Conservation (phyloP, 345 rosid species). For the Moricandia arvensis region DNA sequence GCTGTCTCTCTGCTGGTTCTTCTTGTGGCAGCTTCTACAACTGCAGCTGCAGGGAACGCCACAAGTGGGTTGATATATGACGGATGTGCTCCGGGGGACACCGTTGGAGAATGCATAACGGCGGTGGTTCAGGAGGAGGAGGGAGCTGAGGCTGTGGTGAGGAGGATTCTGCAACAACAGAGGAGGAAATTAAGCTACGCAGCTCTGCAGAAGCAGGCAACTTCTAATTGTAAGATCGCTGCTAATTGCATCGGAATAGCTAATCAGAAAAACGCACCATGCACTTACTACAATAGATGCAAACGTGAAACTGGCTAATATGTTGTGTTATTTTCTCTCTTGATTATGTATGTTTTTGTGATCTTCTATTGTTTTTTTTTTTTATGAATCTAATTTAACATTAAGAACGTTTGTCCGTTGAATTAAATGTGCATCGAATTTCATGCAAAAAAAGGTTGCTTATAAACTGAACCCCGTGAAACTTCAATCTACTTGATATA, state of each 20-base stretch:
- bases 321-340: background rate
- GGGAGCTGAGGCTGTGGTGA: conserved; percentile 11
- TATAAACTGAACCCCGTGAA: background rate
- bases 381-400: background rate
- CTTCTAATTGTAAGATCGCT: background rate
- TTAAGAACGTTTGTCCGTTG: background rate
- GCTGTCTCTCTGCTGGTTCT: conserved; percentile 11
- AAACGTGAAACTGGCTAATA: conserved; percentile 5
- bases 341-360: background rate
- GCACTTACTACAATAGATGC: conserved; percentile 11
- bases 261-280: background rate
- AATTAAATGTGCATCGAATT: background rate
- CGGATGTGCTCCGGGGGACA: conserved; percentile 19
- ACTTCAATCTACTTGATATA: background rate
- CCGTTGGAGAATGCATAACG: conserved; percentile 5
- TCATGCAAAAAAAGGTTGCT: background rate
- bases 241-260: conserved; percentile 3
- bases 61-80: background rate
- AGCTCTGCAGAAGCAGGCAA: background rate
- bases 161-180: conserved; percentile 24
- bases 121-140: background rate
- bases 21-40: background rate
- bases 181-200: background rate
- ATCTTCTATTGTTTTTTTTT: background rate
- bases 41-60: conserved; percentile 5